phyloP scores from a whole-genome alignment of 345 rosid species.

The Salix koriyanagi region DNA sequence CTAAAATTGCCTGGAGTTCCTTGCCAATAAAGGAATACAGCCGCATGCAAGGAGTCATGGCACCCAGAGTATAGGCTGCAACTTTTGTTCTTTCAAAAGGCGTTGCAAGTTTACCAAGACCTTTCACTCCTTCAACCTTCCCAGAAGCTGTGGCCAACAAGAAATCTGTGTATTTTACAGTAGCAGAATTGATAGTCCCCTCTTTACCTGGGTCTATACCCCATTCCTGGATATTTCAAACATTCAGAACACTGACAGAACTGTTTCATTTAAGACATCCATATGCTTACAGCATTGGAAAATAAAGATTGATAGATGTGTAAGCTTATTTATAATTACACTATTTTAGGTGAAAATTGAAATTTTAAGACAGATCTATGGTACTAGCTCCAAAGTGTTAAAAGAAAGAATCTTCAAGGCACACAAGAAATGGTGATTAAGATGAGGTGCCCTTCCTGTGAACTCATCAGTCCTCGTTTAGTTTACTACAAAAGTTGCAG shows the following conservation, averaged over 20 bases:
- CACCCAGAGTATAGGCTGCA: constrained; percentile 94
- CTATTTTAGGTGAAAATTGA: neutral
- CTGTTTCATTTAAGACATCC: neutral
- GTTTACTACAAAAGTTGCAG: neutral
- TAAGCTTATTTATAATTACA: neutral
- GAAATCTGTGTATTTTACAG: constrained; percentile 75
- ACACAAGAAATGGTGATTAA: neutral
- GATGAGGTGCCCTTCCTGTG: neutral
- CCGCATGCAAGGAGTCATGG: constrained; percentile 96
- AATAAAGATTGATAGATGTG: neutral
- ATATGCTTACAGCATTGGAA: neutral
- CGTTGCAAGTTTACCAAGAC: constrained; percentile 88
- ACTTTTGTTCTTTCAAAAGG: constrained; percentile 96
- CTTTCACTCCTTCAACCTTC: constrained; percentile 85
- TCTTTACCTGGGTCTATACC: constrained; percentile 56
- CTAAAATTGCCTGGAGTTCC: constrained; percentile 55
- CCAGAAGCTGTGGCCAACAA: constrained; percentile 95
- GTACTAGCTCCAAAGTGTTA: neutral
- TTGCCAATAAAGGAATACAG: constrained; percentile 78
- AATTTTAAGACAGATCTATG: neutral
- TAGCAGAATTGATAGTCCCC: constrained; percentile 52
- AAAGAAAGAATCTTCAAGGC: neutral
- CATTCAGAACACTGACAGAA: constrained; percentile 13
- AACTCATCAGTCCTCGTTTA: neutral
- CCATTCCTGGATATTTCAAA: constrained; percentile 69